Percentiles rank a stretch among this genome's conserved stretches.
Evolutionary conservation across 202 grass and related monocot genomes (phyloP).

Genomic region (Carex arenaria): DNA sequence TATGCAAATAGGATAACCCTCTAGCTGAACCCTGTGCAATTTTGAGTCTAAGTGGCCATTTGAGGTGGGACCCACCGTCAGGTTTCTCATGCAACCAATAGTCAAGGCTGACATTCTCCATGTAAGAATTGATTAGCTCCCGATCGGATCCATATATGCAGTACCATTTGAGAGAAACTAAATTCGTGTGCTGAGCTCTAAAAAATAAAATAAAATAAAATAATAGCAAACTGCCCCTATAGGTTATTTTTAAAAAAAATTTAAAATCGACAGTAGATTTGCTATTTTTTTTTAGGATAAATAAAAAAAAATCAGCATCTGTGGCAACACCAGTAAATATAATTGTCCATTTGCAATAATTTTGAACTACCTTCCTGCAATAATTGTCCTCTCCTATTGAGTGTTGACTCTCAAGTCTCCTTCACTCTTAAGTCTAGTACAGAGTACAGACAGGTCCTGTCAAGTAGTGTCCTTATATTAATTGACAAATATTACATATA

Average conservation of each 20-base stretch:
- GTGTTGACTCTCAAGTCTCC: rapidly evolving
- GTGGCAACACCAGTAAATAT: too few relatives aligned
- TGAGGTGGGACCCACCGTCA: slow-evolving; percentile 67
- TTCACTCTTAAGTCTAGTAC: rapidly evolving
- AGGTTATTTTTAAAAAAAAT: too few relatives aligned
- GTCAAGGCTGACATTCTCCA: slow-evolving; percentile 51
- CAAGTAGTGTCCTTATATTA: too few relatives aligned
- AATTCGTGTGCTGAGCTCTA: slow-evolving; percentile 75
- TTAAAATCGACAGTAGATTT: too few relatives aligned
- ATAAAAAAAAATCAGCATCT: too few relatives aligned
- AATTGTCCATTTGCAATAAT: too few relatives aligned
- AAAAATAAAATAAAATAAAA: too few relatives aligned
- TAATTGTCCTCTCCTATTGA: too few relatives aligned
- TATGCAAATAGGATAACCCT: slow-evolving; percentile 78
- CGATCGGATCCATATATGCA: slow-evolving; percentile 76
- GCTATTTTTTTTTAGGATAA: too few relatives aligned
- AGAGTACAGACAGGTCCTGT: rapidly evolving
- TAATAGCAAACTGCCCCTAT: too few relatives aligned
- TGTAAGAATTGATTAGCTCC: slow-evolving; percentile 81
- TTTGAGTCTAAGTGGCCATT: slow-evolving; percentile 77
- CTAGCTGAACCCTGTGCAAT: slow-evolving; percentile 81
- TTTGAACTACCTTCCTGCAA: too few relatives aligned
- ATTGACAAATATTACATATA: too few relatives aligned
- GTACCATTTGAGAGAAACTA: slow-evolving; percentile 80
- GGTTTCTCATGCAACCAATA: neutral